Conservation (phyloP, 2,329 filamentous ascomycete species). For the Tolypocladium tundrense region DNA sequence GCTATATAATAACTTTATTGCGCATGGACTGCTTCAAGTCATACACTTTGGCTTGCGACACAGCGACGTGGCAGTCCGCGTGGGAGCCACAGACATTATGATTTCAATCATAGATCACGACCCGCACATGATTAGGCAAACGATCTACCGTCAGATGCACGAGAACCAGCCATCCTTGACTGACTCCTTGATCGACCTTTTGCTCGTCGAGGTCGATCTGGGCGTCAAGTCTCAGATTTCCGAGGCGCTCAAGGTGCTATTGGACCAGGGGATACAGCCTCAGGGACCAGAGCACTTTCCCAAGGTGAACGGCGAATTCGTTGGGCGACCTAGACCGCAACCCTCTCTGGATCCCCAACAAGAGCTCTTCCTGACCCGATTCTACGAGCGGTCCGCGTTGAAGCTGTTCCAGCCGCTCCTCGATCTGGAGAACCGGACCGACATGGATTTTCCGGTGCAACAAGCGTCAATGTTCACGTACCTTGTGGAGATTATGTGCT, state of each 20-base stretch:
- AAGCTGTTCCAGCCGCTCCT: slow-evolving; percentile 82
- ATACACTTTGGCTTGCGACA: slow-evolving; percentile 88
- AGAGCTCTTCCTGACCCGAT: slow-evolving; percentile 74
- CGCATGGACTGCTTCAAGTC: slow-evolving; percentile 75
- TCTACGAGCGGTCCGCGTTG: slow-evolving; percentile 80
- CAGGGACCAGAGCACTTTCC: slow-evolving; percentile 44
- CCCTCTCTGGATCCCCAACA: slow-evolving; percentile 58
- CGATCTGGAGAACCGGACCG: slow-evolving; percentile 59
- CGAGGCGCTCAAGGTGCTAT: slow-evolving; percentile 85
- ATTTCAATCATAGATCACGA: slow-evolving; percentile 95
- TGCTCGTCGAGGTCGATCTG: slow-evolving; percentile 83
- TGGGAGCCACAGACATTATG: slow-evolving; percentile 87
- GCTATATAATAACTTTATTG: slow-evolving; percentile 83
- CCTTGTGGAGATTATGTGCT: slow-evolving; percentile 84
- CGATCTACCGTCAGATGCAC: slow-evolving; percentile 83
- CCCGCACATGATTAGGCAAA: slow-evolving; percentile 83
- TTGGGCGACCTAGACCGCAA: slow-evolving; percentile 48
- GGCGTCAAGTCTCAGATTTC: slow-evolving; percentile 94
- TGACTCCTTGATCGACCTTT: slow-evolving; percentile 83
- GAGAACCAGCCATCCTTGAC: slow-evolving; percentile 80
- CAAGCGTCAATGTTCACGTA: slow-evolving; percentile 87
- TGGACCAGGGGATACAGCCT: slow-evolving; percentile 55
- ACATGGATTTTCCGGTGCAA: slow-evolving; percentile 65
- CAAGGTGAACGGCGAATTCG: slow-evolving; percentile 59
- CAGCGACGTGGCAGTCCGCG: slow-evolving; percentile 71